Percentiles rank a stretch among this genome's conserved stretches.
Evolutionary conservation across 148 eudicot species (phyloP).

Genomic region (Amaranthus palmeri): DNA sequence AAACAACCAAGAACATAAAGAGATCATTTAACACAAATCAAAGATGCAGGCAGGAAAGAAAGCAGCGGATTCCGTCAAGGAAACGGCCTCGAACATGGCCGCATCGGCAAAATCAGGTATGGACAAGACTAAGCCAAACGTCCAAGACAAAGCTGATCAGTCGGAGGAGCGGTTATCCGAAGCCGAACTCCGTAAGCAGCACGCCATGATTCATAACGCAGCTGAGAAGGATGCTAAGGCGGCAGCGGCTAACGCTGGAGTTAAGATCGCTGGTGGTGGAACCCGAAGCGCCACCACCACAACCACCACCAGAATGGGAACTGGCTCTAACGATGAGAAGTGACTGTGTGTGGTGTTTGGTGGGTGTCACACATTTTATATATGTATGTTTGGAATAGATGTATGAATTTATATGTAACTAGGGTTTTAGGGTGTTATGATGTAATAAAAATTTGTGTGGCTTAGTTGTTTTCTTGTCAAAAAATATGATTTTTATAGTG

Average conservation of each 20-base stretch:
- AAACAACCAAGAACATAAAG: neutral
- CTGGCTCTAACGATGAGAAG: too few species aligned
- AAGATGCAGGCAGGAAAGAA: slow-evolving; percentile 59
- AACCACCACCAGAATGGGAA: too few species aligned
- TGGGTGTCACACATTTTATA: too few species aligned
- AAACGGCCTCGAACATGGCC: slow-evolving; percentile 49
- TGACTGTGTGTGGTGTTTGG: too few species aligned
- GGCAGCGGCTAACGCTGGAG: neutral
- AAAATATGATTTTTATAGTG: too few species aligned
- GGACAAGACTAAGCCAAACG: slow-evolving; percentile 59
- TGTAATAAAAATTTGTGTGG: too few species aligned
- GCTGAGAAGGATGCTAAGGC: slow-evolving; percentile 28
- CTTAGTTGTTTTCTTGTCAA: too few species aligned
- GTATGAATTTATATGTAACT: too few species aligned
- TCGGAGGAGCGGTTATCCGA: slow-evolving; percentile 36
- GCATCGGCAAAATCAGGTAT: slow-evolving; percentile 58
- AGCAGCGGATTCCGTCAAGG: slow-evolving; percentile 52
- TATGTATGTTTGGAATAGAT: too few species aligned
- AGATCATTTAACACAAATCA: neutral
- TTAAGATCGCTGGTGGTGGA: too few species aligned
- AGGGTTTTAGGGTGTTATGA: too few species aligned
- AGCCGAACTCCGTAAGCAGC: slow-evolving; percentile 52
- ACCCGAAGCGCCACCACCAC: neutral
- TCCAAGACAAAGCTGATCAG: slow-evolving; percentile 49
- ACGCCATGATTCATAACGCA: slow-evolving; percentile 38